Percentiles rank a stretch among this genome's conserved stretches.
phyloP scores from a whole-genome alignment of 192 early-diverging fungal genomes.

The Coemansia sp. region DNA sequence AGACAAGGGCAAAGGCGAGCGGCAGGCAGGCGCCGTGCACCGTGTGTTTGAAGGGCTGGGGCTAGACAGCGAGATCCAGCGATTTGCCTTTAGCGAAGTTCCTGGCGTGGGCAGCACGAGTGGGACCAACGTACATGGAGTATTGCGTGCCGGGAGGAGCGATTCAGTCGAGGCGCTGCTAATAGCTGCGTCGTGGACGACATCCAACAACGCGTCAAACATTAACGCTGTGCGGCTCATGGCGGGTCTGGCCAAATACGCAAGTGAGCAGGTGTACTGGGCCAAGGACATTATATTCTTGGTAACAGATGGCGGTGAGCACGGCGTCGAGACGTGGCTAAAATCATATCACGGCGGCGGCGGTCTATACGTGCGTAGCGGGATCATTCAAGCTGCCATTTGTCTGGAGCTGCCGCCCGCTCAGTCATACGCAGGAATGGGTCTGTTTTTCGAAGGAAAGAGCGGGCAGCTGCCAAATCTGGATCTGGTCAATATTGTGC shows the following conservation, averaged over 20 bases:
- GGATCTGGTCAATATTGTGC: conserved; percentile 80
- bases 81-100: conserved; percentile 25
- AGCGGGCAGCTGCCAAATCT: conserved; percentile 91
- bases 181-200: conserved; percentile 77
- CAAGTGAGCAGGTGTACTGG: conserved; percentile 72
- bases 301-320: conserved; percentile 70
- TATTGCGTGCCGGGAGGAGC: conserved; percentile 74
- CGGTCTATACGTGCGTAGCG: conserved; percentile 54
- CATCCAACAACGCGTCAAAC: conserved; percentile 54
- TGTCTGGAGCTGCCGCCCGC: conserved; percentile 80
- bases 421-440: conserved; percentile 56
- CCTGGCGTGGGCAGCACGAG: conserved; percentile 17
- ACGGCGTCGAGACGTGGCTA: conserved; percentile 83
- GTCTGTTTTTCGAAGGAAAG: conserved; percentile 78
- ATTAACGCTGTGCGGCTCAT: conserved; percentile 29
- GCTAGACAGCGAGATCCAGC: conserved; percentile 42
- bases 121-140: conserved; percentile 78
- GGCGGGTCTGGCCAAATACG: conserved; percentile 39
- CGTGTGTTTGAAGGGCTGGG: conserved; percentile 26
- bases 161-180: conserved; percentile 89
- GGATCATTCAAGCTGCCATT: conserved; percentile 81
- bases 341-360: conserved; percentile 79
- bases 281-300: conserved; percentile 90
- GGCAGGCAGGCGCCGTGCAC: conserved; percentile 11
- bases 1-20: neutral